A percentile compares a stretch with the other conserved stretches of the same genome.
Conservation (phyloP, 768 basidiomycete genomes). For the Lactarius pseudohatsudake region DNA sequence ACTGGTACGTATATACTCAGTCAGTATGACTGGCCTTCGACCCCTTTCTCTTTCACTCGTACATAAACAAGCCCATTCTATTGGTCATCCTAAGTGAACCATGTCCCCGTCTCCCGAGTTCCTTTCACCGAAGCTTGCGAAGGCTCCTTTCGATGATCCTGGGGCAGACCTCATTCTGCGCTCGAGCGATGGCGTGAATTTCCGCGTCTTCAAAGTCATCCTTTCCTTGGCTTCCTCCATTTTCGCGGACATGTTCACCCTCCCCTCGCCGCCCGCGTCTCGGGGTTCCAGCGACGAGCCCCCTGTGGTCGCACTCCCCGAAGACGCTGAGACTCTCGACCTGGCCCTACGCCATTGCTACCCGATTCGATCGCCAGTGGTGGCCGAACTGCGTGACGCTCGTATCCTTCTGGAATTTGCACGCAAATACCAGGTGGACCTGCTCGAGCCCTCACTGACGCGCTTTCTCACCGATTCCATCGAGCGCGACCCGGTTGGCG, state of each 20-base stretch:
- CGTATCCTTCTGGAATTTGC: conserved; percentile 16
- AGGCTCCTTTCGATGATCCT: conserved; percentile 16
- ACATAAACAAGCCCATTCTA: background rate
- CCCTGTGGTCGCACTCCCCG: conserved; percentile 8
- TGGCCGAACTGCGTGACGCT: background rate
- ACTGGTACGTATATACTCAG: background rate
- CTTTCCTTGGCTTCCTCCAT: conserved; percentile 17
- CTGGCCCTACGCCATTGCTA: conserved; percentile 22
- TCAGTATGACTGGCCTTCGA: background rate
- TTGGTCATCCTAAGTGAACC: background rate
- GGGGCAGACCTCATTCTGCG: conserved; percentile 12
- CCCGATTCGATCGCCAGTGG: background rate
- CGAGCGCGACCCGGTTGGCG: conserved; percentile 23
- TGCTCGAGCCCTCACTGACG: background rate
- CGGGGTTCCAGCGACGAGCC: background rate
- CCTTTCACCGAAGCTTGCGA: background rate
- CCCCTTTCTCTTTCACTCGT: background rate
- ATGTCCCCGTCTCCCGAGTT: background rate
- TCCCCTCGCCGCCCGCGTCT: background rate
- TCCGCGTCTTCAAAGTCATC: conserved; percentile 19
- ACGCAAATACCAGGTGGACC: conserved; percentile 22
- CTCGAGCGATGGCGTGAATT: conserved; percentile 17
- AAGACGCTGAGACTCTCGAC: conserved; percentile 17
- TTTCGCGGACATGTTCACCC: conserved; percentile 22
- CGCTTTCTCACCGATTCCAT: conserved; percentile 4